These are phyloP conservation scores for Sesbania bispinosa DNA, from an alignment of 306 rosid species.

Conservation along the genomic window DNA sequence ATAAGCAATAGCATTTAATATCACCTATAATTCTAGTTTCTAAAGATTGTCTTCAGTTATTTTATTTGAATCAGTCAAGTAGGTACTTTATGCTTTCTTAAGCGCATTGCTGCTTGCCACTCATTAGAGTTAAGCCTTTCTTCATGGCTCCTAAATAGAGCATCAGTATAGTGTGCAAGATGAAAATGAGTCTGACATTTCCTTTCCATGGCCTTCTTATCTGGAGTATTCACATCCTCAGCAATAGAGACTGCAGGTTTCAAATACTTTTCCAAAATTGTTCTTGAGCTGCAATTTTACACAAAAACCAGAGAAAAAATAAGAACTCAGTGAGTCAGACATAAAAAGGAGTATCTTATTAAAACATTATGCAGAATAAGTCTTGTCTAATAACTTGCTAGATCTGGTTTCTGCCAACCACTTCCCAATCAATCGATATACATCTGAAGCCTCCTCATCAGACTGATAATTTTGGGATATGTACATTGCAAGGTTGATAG, in stretches of 20 bases:
- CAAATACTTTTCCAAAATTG: conserved; percentile 86
- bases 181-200: conserved; percentile 78
- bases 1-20: conserved; percentile 19
- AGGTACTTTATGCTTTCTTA: conserved; percentile 86
- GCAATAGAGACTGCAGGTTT: conserved; percentile 86
- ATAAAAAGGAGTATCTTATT: not conserved
- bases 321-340: conserved; percentile 7
- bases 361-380: conserved; percentile 3
- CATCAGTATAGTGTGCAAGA: conserved; percentile 94
- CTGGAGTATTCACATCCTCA: conserved; percentile 51
- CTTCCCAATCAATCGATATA: conserved; percentile 85
- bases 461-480: conserved; percentile 47
- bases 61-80: conserved; percentile 8
- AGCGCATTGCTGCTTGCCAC: conserved; percentile 90
- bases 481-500: conserved; percentile 85
- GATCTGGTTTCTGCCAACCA: conserved; percentile 99
- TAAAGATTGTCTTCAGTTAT: not conserved
- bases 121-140: conserved; percentile 84
- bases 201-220: conserved; percentile 53
- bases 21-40: not conserved
- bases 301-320: conserved; percentile 11
- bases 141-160: conserved; percentile 81
- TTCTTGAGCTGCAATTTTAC: conserved; percentile 76
- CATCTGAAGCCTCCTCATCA: conserved; percentile 76
- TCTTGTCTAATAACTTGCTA: conserved; percentile 64